Percentiles rank a stretch among this genome's conserved stretches.
phyloP scores from a whole-genome alignment of 2,329 filamentous ascomycete genomes.

The Aureobasidium leucospermi region DNA sequence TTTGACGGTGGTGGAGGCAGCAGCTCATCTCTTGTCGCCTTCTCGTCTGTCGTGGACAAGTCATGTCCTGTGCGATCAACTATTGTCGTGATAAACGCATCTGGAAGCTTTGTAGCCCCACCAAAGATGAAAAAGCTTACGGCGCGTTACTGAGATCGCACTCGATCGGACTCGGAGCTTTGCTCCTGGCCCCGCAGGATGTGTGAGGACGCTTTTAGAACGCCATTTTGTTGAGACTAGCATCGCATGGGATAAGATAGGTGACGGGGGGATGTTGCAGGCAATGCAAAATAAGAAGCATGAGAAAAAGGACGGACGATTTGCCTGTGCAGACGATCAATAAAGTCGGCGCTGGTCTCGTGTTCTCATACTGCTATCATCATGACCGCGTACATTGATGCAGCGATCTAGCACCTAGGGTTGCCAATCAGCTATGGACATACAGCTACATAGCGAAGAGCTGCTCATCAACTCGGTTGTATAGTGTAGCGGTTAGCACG shows the following conservation, averaged over 20 bases:
- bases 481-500: constrained; percentile 20
- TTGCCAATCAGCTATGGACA: background rate
- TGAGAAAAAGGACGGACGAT: background rate
- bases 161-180: background rate
- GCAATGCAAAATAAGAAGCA: background rate
- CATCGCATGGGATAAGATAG: background rate
- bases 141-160: background rate
- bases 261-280: background rate
- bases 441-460: no score
- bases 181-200: background rate
- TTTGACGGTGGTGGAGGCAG: background rate
- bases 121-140: background rate
- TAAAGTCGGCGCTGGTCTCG: background rate
- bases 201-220: background rate
- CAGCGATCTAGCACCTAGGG: background rate
- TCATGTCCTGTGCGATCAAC: background rate
- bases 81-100: background rate
- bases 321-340: background rate
- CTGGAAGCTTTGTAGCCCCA: constrained; percentile 5
- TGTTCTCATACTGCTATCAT: background rate
- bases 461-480: constrained; percentile 1
- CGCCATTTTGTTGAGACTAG: background rate
- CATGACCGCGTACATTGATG: background rate
- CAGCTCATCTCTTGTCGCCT: background rate
- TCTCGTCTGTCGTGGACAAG: background rate